phyloP scores from a whole-genome alignment of 371 early-diverging fungal species.

The Vittaforma corneae region DNA sequence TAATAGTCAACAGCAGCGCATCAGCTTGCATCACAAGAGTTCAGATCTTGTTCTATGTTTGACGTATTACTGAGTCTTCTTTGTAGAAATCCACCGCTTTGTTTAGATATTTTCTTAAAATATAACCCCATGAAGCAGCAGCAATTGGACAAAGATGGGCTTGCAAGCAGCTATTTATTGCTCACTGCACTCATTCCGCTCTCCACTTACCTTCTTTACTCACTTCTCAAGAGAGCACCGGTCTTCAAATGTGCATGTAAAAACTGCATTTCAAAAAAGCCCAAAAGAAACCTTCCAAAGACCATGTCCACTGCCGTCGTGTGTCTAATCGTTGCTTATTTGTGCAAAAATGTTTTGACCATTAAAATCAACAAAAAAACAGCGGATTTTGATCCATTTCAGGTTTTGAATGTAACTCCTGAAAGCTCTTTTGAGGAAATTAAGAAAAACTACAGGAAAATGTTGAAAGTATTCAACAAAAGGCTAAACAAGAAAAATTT shows the following conservation, averaged over 20 bases:
- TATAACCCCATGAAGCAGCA: constrained; percentile 43
- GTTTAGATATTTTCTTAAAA: background rate
- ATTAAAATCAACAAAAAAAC: constrained; percentile 36
- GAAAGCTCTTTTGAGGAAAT: constrained; percentile 22
- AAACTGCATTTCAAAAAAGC: constrained; percentile 22
- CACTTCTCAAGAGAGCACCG: background rate
- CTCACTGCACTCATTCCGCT: constrained; percentile 43
- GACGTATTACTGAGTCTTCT: no score
- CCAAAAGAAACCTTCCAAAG: background rate
- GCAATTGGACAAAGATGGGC: constrained; percentile 52
- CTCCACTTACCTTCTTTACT: constrained; percentile 21
- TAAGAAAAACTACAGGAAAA: constrained; percentile 33
- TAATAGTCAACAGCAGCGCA: no score
- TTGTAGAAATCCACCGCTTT: no score
- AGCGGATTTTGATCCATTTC: constrained; percentile 41
- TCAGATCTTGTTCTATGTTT: no score
- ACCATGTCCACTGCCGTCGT: constrained; percentile 2
- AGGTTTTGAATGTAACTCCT: constrained; percentile 31
- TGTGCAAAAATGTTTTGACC: constrained; percentile 40
- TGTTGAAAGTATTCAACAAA: constrained; percentile 21
- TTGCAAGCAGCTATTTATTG: constrained; percentile 48
- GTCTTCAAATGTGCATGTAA: constrained; percentile 33
- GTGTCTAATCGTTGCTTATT: constrained; percentile 2
- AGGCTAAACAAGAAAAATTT: constrained; percentile 12
- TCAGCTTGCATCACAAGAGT: no score